These are phyloP conservation scores for Arthrobotrys entomopaga DNA, from an alignment of 2,329 filamentous ascomycete species.

Conservation along the genomic window DNA sequence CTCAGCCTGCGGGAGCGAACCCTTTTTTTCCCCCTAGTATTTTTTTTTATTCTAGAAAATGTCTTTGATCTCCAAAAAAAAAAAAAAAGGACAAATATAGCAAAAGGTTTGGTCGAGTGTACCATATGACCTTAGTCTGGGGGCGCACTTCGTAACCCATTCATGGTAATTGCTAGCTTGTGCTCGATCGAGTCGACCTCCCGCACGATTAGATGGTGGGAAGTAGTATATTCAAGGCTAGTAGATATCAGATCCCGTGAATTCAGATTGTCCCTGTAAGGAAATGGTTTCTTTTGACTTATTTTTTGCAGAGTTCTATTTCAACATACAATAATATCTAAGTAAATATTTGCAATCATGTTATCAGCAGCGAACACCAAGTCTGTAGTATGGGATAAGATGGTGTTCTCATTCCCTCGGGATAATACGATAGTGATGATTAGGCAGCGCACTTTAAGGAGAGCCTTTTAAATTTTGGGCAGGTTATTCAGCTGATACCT, in stretches of 20 bases:
- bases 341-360: too few relatives aligned
- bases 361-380: too few relatives aligned
- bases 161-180: background rate
- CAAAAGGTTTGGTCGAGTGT: background rate
- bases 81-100: constrained; percentile 30
- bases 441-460: constrained; percentile 13
- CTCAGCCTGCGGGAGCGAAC: constrained; percentile 9
- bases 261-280: background rate
- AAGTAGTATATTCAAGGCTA: background rate
- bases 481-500: constrained; percentile 22
- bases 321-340: too few relatives aligned
- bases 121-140: constrained; percentile 23
- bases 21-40: background rate
- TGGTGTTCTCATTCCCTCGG: too few relatives aligned
- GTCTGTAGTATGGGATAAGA: too few relatives aligned
- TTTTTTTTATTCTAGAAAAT: constrained; percentile 33
- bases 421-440: too few relatives aligned
- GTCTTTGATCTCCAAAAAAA: constrained; percentile 3
- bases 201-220: background rate
- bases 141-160: background rate
- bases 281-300: too few relatives aligned
- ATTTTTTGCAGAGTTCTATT: too few relatives aligned
- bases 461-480: background rate
- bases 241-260: constrained; percentile 13
- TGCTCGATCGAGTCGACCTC: too few relatives aligned